A percentile compares a stretch with the other conserved stretches of the same genome.
These are phyloP conservation scores for Pinus albicaulis DNA, from an alignment of 75 land plant genomes.

Conservation along the genomic window DNA sequence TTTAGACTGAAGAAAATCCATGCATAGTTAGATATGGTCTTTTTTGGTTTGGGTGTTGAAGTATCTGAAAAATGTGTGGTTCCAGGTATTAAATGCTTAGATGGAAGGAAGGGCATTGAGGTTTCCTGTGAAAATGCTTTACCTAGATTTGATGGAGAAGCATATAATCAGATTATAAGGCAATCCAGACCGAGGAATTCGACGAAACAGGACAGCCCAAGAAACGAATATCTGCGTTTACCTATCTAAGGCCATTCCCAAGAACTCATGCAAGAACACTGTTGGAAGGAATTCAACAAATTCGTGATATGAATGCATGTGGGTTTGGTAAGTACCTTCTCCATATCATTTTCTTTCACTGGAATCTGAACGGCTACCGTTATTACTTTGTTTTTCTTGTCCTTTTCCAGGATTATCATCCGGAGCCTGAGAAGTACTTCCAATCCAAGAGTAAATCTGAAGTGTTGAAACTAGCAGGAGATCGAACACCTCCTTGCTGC, in stretches of 20 bases:
- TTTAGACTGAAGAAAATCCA: too few species aligned
- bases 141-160: constrained; percentile 44
- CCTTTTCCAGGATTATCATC: constrained; percentile 42
- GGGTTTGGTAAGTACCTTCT: constrained; percentile 40
- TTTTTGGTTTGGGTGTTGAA: too few species aligned
- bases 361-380: too few species aligned
- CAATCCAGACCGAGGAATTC: constrained; percentile 66
- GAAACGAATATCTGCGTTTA: constrained; percentile 35
- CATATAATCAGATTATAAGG: constrained; percentile 49
- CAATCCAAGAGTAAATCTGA: constrained; percentile 21
- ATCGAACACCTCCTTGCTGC: constrained; percentile 35
- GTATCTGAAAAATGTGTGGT: too few species aligned
- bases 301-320: constrained; percentile 70
- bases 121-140: constrained; percentile 69
- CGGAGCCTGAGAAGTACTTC: constrained; percentile 31
- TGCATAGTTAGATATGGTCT: too few species aligned
- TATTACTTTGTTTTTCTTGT: not conserved
- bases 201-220: constrained; percentile 36
- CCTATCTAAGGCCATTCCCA: constrained; percentile 42
- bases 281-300: constrained; percentile 43
- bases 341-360: not conserved
- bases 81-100: constrained; percentile 50
- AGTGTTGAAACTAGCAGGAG: constrained; percentile 38
- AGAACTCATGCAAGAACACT: constrained; percentile 23
- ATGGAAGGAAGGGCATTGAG: constrained; percentile 57